Conservation (phyloP, 2,329 filamentous ascomycete genomes). For the Neofusicoccum umdonicola region DNA sequence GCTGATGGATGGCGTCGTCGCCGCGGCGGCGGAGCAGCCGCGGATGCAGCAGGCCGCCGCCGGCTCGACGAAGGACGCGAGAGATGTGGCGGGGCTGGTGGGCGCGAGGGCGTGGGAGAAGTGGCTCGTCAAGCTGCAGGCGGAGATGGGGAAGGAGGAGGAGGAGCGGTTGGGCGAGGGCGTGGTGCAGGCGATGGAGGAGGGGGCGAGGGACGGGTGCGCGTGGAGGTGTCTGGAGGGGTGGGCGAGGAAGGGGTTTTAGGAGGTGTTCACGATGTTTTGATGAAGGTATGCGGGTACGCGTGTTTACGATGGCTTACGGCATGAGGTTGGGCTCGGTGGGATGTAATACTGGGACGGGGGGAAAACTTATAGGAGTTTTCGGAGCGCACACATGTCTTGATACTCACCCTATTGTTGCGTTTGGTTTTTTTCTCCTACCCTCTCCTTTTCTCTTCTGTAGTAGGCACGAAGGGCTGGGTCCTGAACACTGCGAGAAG, state of each 20-base stretch:
- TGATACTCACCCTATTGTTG: no score
- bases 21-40: neutral
- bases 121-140: slow-evolving; percentile 85
- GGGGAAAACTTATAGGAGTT: neutral
- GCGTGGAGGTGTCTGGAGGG: slow-evolving; percentile 62
- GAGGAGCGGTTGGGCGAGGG: slow-evolving; percentile 51
- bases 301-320: neutral
- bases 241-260: slow-evolving; percentile 35
- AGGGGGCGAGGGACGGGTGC: slow-evolving; percentile 56
- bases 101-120: slow-evolving; percentile 94
- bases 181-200: slow-evolving; percentile 58
- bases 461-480: no score
- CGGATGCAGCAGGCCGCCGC: slow-evolving; percentile 13
- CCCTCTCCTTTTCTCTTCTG: no score
- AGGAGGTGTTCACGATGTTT: neutral
- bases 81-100: slow-evolving; percentile 72
- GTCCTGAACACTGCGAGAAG: no score
- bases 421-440: no score
- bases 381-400: neutral
- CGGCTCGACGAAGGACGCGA: slow-evolving; percentile 65
- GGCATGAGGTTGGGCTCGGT: neutral
- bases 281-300: neutral
- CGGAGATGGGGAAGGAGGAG: slow-evolving; percentile 73
- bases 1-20: neutral
- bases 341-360: neutral